phyloP scores from a whole-genome alignment of 208 protist genomes.

The Tritrichomonas musculus region DNA sequence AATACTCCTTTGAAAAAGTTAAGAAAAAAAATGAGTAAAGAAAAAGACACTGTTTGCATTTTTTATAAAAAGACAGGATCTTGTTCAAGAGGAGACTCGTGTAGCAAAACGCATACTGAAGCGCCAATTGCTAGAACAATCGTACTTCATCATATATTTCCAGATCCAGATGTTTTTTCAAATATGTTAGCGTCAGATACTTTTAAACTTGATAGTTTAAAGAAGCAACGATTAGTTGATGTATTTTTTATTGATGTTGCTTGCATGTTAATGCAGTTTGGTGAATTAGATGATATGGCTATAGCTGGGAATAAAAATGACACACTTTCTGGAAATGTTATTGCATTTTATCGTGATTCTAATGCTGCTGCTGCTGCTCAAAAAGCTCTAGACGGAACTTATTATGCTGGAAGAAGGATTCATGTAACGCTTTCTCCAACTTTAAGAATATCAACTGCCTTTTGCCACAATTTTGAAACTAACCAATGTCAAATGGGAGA shows the following conservation, averaged over 20 bases:
- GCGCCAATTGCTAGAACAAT: no score
- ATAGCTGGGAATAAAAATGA: not conserved
- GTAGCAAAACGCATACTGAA: no score
- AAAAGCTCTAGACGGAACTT: not conserved
- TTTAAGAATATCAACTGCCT: not conserved
- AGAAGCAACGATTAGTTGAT: not conserved
- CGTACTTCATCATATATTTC: no score
- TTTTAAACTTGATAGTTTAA: no score
- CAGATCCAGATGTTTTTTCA: no score
- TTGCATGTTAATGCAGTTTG: not conserved
- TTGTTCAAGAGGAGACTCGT: no score
- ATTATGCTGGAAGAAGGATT: not conserved
- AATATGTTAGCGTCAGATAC: no score
- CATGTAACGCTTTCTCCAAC: not conserved
- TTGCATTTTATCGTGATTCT: not conserved
- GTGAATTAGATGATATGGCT: not conserved
- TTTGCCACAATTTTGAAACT: not conserved
- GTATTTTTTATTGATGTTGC: not conserved
- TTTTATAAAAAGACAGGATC: no score
- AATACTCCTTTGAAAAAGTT: no score
- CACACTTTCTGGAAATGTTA: not conserved
- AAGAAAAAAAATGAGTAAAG: no score
- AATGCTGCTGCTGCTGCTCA: not conserved
- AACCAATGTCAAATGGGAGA: no score
- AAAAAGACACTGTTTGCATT: no score